Base-by-base conservation (phyloP, 768 basidiomycete genomes). In the Pisolithus microcarpus region DNA sequence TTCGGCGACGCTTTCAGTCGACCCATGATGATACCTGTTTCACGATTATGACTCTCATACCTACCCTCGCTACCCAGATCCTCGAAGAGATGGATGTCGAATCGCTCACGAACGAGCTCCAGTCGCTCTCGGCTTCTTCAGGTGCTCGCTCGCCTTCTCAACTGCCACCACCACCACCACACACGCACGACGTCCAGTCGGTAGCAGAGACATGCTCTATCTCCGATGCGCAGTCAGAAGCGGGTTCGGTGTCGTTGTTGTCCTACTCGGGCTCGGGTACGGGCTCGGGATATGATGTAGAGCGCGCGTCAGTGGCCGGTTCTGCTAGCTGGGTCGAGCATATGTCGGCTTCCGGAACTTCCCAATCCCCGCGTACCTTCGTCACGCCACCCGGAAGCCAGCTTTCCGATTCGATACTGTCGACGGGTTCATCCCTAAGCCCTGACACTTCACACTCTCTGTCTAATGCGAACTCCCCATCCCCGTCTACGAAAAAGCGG, bases 61-160 rank as follows among this genome's bases (percentile, higher is more conserved):
- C 84, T 2, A 82, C 83, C 1, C 74, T 91, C 16, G 75, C 80
- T 6, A 69, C 76, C 13, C 80, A 84, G 53, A 73, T 91, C 11
- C 66, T 86, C n/a, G 70, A 74, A 21, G 79, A 78, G 28, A 85
- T 91, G 80, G 82, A 91, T 55, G 85, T 91, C 16, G 89, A 91
- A 56, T 71, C 71, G 0, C 67, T 88, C 11, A 89, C 84, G 0
- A 64, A 74, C 15, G 84, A 75, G 55, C 60, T 81, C 18, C 78
- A 78, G 58, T 65, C 70, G 11, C 65, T 68, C 55, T 78, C 71
- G 48, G 75, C 64, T 43, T 62, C 71, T 3, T 66, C 49, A 51
- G 64, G 54, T 38, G 43, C 58, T 26, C 60, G 55, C 55, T 51
- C 48, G 19, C 48, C 49, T 18, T 38, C 49, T 24, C 47, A 50